These are phyloP conservation scores for Limnomonas spitsbergensis DNA, from an alignment of 139 green algal species.

Conservation along the genomic window DNA sequence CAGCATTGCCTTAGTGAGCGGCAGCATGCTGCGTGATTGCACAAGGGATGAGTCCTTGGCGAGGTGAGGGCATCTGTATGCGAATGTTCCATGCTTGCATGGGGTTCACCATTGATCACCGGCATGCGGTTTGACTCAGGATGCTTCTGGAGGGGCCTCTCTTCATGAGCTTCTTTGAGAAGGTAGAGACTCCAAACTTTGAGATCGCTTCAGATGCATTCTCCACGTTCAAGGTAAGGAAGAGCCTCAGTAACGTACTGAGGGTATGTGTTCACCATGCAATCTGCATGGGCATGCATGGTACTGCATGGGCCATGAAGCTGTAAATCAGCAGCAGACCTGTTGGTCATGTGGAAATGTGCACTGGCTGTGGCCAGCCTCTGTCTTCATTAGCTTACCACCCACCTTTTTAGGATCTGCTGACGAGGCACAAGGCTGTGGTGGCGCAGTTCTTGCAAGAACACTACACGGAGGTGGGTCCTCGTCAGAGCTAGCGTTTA, in stretches of 20 bases:
- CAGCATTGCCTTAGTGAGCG: constrained; percentile 77
- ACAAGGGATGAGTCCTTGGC: constrained; percentile 69
- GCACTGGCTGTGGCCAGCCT: no score
- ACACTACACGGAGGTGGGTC: constrained; percentile 37
- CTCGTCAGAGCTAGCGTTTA: neutral
- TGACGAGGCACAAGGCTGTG: constrained; percentile 79
- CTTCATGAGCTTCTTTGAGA: constrained; percentile 72
- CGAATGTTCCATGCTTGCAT: neutral
- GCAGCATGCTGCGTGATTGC: constrained; percentile 83
- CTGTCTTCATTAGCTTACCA: no score
- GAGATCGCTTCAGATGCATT: constrained; percentile 92
- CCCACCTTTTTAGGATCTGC: constrained; percentile 46
- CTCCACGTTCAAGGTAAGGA: constrained; percentile 75
- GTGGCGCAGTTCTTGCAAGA: constrained; percentile 68
- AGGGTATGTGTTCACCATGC: neutral
- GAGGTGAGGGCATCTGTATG: constrained; percentile 19
- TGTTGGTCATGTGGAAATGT: no score
- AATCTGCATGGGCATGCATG: no score
- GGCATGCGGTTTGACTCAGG: no score
- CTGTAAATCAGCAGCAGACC: no score
- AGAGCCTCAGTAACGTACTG: neutral
- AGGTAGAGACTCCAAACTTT: constrained; percentile 85
- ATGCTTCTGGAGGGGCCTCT: constrained; percentile 49
- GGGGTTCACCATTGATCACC: no score
- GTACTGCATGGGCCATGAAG: no score